Conservation (phyloP, 805 yeast genomes). For the Lipomyces orientalis region DNA sequence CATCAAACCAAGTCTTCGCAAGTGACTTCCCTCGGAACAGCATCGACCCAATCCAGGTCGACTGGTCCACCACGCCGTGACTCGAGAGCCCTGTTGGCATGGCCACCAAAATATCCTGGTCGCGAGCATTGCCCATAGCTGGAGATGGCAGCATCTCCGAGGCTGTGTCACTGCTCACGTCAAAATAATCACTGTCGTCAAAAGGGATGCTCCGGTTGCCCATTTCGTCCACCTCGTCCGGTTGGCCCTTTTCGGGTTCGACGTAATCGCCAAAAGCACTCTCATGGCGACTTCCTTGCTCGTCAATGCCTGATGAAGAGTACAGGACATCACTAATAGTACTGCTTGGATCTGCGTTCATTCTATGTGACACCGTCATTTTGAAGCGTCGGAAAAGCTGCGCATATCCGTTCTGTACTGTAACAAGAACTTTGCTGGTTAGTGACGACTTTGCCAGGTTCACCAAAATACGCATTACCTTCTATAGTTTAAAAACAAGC, state of each 20-base stretch:
- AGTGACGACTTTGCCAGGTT: not conserved
- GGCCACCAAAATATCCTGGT: not conserved
- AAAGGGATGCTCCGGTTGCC: not conserved
- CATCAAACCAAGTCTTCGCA: slow-evolving; percentile 23
- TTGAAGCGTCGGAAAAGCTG: too few species aligned
- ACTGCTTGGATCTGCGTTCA: not conserved
- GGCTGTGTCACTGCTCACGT: slow-evolving; percentile 6
- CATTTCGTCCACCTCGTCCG: not conserved
- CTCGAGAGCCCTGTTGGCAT: not conserved
- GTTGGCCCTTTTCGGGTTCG: not conserved
- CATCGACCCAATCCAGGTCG: not conserved
- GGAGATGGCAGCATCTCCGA: slow-evolving; percentile 12
- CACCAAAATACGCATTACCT: not conserved
- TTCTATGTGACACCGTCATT: not conserved
- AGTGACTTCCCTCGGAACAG: not conserved
- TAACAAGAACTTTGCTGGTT: not conserved
- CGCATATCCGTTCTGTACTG: not conserved
- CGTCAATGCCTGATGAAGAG: not conserved
- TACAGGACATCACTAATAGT: not conserved
- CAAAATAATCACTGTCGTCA: slow-evolving; percentile 3
- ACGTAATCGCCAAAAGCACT: not conserved
- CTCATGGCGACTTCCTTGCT: not conserved
- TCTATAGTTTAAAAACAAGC: not conserved
- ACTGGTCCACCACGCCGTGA: not conserved
- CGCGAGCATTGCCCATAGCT: not conserved